Conservation (phyloP, 2,329 filamentous ascomycete species). For the Colletotrichum camelliae region DNA sequence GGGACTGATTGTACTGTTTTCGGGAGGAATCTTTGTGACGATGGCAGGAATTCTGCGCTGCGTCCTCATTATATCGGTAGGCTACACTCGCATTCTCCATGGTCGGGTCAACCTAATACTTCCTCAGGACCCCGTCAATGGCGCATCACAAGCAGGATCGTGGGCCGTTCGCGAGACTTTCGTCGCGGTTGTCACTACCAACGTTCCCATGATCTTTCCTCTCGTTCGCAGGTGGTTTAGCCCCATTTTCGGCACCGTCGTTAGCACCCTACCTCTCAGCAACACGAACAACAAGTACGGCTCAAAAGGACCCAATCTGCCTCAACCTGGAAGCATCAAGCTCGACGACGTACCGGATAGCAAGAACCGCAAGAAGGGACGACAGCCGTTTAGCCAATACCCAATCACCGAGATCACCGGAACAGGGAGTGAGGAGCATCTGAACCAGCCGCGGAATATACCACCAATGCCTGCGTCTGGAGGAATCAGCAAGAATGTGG, state of each 20-base stretch:
- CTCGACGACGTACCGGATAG: slow-evolving; percentile 1
- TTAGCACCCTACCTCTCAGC: neutral
- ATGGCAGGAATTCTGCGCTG: slow-evolving; percentile 42
- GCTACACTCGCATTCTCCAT: neutral
- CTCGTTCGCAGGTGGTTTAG: slow-evolving; percentile 7
- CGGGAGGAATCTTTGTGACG: slow-evolving; percentile 45
- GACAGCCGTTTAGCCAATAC: slow-evolving; percentile 8
- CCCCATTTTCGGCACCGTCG: slow-evolving; percentile 4
- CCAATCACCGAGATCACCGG: slow-evolving; percentile 9
- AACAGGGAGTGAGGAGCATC: slow-evolving; percentile 11
- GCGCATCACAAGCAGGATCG: slow-evolving; percentile 10
- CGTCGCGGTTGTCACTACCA: slow-evolving; percentile 23
- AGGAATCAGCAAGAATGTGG: slow-evolving; percentile 16
- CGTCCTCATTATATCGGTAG: slow-evolving; percentile 31
- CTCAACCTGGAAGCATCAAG: slow-evolving; percentile 8
- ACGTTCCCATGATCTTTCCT: slow-evolving; percentile 22
- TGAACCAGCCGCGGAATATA: neutral
- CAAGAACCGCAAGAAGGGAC: slow-evolving; percentile 2
- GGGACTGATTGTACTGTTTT: slow-evolving; percentile 43
- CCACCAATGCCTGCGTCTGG: neutral
- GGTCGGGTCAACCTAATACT: neutral
- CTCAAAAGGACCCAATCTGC: neutral
- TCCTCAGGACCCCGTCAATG: slow-evolving; percentile 12
- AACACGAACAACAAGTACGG: slow-evolving; percentile 3
- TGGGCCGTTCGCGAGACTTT: slow-evolving; percentile 25